phyloP scores from a whole-genome alignment of 169 alveolate genomes.

The Miamiensis avidus region DNA sequence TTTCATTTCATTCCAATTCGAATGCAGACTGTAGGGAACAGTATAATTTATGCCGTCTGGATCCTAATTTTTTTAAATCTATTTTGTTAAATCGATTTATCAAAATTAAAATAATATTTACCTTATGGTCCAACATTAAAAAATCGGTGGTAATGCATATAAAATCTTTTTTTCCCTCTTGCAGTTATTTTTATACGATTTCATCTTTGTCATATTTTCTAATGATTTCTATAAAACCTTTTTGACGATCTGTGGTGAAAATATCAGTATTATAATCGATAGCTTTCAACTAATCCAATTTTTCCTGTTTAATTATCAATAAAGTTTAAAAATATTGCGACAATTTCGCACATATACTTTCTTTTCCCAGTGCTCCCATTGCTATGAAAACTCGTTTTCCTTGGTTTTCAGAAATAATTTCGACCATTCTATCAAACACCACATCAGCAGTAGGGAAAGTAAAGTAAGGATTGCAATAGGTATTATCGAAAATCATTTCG shows the following conservation, averaged over 20 bases:
- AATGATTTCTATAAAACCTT: conserved; percentile 57
- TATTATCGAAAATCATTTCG: conserved; percentile 70
- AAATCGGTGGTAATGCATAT: conserved; percentile 57
- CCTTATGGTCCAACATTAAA: conserved; percentile 56
- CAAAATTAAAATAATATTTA: conserved; percentile 11
- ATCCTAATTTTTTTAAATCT: not conserved
- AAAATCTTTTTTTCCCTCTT: conserved; percentile 47
- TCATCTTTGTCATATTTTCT: conserved; percentile 26
- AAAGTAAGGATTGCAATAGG: conserved; percentile 73
- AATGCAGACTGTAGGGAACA: conserved; percentile 70
- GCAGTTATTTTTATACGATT: conserved; percentile 33
- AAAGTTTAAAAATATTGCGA: conserved; percentile 61
- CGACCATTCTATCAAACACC: conserved; percentile 49
- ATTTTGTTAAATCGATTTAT: conserved; percentile 10
- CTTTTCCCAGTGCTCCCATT: conserved; percentile 71
- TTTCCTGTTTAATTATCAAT: conserved; percentile 60
- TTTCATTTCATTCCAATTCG: conserved; percentile 64
- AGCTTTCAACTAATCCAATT: conserved; percentile 51
- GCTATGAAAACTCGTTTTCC: conserved; percentile 54
- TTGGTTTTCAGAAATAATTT: conserved; percentile 53
- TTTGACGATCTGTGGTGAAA: conserved; percentile 58
- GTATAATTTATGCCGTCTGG: conserved; percentile 49
- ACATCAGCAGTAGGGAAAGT: conserved; percentile 62
- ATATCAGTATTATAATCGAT: conserved; percentile 44
- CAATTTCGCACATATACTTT: conserved; percentile 54